Evolutionary conservation across 257 asterid species (phyloP).

Genomic region (Cynanchum wilfordii): DNA sequence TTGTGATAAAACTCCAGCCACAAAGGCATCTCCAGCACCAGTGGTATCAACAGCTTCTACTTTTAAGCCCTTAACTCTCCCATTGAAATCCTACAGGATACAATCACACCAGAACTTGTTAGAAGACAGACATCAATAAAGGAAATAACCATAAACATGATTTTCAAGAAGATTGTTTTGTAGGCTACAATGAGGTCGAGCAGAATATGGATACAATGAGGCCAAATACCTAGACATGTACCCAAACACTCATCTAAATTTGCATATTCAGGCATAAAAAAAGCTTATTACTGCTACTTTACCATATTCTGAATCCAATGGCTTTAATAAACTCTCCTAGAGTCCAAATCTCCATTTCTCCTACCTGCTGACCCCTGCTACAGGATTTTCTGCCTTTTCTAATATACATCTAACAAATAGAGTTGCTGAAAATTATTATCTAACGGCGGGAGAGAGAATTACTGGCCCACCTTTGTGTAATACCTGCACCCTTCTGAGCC

Average conservation of each 20-base stretch:
- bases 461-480: constrained; percentile 73
- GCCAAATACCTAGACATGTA: neutral
- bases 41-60: constrained; percentile 89
- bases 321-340: no score
- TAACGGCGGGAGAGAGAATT: constrained; percentile 1
- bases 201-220: no score
- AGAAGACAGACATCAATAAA: neutral
- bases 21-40: constrained; percentile 99
- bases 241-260: neutral
- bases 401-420: no score
- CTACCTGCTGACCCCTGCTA: no score
- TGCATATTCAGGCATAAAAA: neutral
- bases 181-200: no score
- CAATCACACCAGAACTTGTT: constrained; percentile 6
- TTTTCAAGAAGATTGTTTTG: neutral
- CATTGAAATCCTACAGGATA: constrained; percentile 66
- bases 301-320: no score
- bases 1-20: constrained; percentile 87
- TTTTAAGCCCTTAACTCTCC: constrained; percentile 80
- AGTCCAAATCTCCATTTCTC: no score
- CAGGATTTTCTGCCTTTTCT: no score
- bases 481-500: constrained; percentile 97
- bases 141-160: neutral
- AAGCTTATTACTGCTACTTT: no score
- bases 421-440: neutral